phyloP scores from a whole-genome alignment of 768 basidiomycete genomes.

The Termitomyces sp. region DNA sequence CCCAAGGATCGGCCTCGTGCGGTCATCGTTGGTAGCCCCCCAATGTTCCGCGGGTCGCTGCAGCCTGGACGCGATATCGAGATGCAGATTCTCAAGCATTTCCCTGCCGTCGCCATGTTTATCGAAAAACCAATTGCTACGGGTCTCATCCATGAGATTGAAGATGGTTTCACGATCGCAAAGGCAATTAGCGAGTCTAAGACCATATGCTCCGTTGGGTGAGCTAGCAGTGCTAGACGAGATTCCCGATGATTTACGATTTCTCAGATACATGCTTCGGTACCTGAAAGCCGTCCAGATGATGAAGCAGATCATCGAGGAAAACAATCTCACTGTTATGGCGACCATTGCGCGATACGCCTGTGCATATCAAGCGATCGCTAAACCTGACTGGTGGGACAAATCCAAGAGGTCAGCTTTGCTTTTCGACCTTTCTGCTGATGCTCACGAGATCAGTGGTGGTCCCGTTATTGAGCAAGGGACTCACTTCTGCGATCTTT shows the following conservation, averaged over 20 bases:
- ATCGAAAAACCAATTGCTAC: conserved; percentile 92
- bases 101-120: conserved; percentile 88
- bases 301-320: conserved; percentile 95
- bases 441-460: conserved; percentile 38
- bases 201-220: conserved; percentile 89
- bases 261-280: conserved; percentile 81
- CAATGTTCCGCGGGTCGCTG: conserved; percentile 84
- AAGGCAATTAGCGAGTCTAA: conserved; percentile 65
- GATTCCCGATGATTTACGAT: conserved; percentile 1
- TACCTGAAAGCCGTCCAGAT: conserved; percentile 92
- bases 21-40: conserved; percentile 88
- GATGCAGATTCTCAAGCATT: conserved; percentile 78
- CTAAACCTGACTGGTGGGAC: conserved; percentile 92
- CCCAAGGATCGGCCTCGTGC: conserved; percentile 70
- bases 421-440: not conserved
- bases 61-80: conserved; percentile 81
- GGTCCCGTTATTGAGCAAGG: conserved; percentile 89
- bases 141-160: conserved; percentile 64
- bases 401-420: conserved; percentile 68
- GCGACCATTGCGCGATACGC: conserved; percentile 94
- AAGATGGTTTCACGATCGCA: conserved; percentile 68
- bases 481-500: conserved; percentile 96
- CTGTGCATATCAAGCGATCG: conserved; percentile 76
- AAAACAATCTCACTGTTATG: conserved; percentile 95
- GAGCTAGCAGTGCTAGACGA: conserved; percentile 19